Evolutionary conservation across 495 filamentous ascomycete species (phyloP).

Genomic region (Penicillium robsamsonii): DNA sequence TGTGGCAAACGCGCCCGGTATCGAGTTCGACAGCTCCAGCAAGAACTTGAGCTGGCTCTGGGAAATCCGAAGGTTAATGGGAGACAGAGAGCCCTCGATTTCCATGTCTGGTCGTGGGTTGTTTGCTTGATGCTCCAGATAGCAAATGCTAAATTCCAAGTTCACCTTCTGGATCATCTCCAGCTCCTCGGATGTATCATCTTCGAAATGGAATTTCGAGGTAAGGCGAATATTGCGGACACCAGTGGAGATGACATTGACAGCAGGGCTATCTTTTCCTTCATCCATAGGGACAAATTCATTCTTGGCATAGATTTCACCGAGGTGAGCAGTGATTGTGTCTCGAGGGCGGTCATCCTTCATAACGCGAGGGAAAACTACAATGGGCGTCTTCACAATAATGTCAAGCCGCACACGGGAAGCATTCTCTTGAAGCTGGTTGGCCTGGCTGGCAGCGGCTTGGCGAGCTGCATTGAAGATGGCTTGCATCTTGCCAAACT

Average conservation of each 20-base stretch:
- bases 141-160: constrained; percentile 84
- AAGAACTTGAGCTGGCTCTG: constrained; percentile 88
- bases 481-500: constrained; percentile 99
- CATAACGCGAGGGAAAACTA: constrained; percentile 83
- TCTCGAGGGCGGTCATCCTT: constrained; percentile 65
- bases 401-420: constrained; percentile 92
- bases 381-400: constrained; percentile 87
- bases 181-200: constrained; percentile 73
- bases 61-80: constrained; percentile 85
- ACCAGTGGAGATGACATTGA: constrained; percentile 86
- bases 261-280: constrained; percentile 63
- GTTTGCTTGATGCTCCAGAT: constrained; percentile 77
- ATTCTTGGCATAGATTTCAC: constrained; percentile 96
- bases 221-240: constrained; percentile 89
- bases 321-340: constrained; percentile 85
- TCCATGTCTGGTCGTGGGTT: constrained; percentile 85
- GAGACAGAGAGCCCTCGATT: constrained; percentile 84
- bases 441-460: constrained; percentile 92
- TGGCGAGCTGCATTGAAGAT: constrained; percentile 96
- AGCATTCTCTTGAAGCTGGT: constrained; percentile 83
- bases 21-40: constrained; percentile 76
- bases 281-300: constrained; percentile 81
- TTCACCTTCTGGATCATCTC: constrained; percentile 97
- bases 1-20: constrained; percentile 80
- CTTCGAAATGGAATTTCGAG: constrained; percentile 80